phyloP scores from a whole-genome alignment of 1,284 basidiomycete genomes.

The Kalmanozyma brasiliensis region DNA sequence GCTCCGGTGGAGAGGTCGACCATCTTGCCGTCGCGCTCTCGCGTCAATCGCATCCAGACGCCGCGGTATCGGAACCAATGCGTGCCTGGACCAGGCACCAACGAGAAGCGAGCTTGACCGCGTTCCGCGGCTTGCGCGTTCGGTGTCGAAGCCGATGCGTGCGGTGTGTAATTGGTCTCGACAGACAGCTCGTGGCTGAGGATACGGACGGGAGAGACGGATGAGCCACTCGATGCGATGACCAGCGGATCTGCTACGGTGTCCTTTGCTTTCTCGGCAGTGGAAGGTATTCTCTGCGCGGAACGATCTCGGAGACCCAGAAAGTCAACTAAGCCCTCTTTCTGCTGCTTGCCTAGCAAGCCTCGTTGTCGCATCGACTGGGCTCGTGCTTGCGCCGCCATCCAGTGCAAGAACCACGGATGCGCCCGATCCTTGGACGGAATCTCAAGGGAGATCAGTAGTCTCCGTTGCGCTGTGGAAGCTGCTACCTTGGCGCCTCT shows the following conservation, averaged over 20 bases:
- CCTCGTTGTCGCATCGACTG: conserved; percentile 61
- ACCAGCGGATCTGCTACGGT: conserved; percentile 65
- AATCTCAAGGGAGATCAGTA: conserved; percentile 95
- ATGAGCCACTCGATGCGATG: conserved; percentile 65
- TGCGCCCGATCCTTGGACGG: conserved; percentile 94
- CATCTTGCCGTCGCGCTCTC: conserved; percentile 80
- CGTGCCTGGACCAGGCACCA: conserved; percentile 93
- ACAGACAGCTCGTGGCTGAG: conserved; percentile 85
- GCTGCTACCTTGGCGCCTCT: conserved; percentile 76
- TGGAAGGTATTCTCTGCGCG: conserved; percentile 3
- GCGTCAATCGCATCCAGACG: conserved; percentile 91
- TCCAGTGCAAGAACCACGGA: conserved; percentile 97
- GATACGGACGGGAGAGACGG: conserved; percentile 68
- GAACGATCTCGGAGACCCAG: conserved; percentile 46
- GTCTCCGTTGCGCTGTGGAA: conserved; percentile 81
- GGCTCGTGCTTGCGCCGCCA: conserved; percentile 74
- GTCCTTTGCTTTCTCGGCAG: background rate
- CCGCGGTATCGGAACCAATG: conserved; percentile 91
- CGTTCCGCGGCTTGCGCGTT: conserved; percentile 47
- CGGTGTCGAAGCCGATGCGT: conserved; percentile 36
- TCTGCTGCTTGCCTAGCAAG: conserved; percentile 48
- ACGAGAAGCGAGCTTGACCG: conserved; percentile 75
- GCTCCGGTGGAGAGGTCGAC: conserved; percentile 89
- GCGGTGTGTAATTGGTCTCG: conserved; percentile 74
- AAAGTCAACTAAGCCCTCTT: conserved; percentile 58